Conservation (phyloP, 768 basidiomycete genomes). For the Pulveroboletus frians region DNA sequence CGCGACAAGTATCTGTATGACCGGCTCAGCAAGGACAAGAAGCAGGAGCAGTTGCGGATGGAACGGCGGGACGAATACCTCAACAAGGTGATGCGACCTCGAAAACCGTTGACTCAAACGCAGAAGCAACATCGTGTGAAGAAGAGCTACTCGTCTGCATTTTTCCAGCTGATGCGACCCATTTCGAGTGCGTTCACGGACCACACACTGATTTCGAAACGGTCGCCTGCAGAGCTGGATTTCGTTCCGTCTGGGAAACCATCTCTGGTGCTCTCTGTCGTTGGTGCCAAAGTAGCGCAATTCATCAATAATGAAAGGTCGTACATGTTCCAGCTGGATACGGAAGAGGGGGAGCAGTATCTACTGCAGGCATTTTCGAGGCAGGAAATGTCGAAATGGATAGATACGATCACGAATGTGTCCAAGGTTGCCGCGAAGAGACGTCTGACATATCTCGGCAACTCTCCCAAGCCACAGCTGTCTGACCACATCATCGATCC, state of each 20-base stretch:
- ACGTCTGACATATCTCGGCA: conserved; percentile 74
- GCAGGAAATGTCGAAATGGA: conserved; percentile 72
- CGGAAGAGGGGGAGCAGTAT: conserved; percentile 84
- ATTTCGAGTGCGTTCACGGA: conserved; percentile 81
- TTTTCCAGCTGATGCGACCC: conserved; percentile 84
- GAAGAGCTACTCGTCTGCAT: conserved; percentile 79
- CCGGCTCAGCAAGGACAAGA: conserved; percentile 69
- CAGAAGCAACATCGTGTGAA: conserved; percentile 81
- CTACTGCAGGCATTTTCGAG: conserved; percentile 68
- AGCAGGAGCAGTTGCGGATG: conserved; percentile 63
- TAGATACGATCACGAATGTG: conserved; percentile 65
- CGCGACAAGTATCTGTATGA: conserved; percentile 68
- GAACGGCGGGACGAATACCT: conserved; percentile 74
- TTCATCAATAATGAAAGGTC: conserved; percentile 79
- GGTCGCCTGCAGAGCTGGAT: conserved; percentile 69
- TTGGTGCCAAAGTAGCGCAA: conserved; percentile 63
- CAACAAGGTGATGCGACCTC: conserved; percentile 62
- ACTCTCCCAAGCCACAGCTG: conserved; percentile 65
- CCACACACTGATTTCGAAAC: conserved; percentile 45
- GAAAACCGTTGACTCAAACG: conserved; percentile 45
- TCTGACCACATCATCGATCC: conserved; percentile 69
- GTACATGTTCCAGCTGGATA: conserved; percentile 76
- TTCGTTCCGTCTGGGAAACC: conserved; percentile 71
- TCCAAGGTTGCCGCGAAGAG: conserved; percentile 72
- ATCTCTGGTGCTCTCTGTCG: conserved; percentile 65